Conservation (phyloP, 164 flowering plant species). For the Houttuynia cordata region DNA sequence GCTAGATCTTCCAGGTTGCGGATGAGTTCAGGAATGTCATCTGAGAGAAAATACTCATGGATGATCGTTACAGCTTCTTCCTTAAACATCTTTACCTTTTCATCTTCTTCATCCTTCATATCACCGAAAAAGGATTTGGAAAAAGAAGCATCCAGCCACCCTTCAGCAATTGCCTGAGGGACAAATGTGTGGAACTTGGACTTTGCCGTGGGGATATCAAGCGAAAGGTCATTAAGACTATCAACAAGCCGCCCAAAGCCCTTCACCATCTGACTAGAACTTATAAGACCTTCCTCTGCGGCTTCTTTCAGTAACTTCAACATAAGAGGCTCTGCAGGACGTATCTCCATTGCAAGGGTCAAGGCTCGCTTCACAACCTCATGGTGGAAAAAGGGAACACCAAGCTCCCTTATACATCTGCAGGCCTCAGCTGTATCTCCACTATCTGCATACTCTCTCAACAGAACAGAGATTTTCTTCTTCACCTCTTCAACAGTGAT, state of each 20-base stretch:
- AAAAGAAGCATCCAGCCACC: constrained; percentile 83
- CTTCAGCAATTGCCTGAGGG: constrained; percentile 63
- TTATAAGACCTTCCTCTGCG: constrained; percentile 84
- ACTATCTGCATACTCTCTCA: constrained; percentile 82
- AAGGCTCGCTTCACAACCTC: constrained; percentile 92
- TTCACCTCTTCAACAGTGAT: constrained; percentile 87
- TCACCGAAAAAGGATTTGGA: constrained; percentile 33
- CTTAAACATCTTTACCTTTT: constrained; percentile 51
- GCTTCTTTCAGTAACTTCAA: constrained; percentile 70
- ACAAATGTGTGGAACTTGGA: constrained; percentile 45
- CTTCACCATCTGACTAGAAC: constrained; percentile 88
- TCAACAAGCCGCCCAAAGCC: constrained; percentile 80
- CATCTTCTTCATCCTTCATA: constrained; percentile 23
- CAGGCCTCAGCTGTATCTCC: constrained; percentile 90
- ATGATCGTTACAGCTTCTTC: constrained; percentile 73
- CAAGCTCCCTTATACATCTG: constrained; percentile 79
- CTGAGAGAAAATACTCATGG: constrained; percentile 89
- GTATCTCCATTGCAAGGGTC: constrained; percentile 78
- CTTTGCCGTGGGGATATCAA: constrained; percentile 92
- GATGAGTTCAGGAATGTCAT: constrained; percentile 91
- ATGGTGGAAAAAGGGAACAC: constrained; percentile 86
- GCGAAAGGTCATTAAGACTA: constrained; percentile 91
- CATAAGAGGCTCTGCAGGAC: constrained; percentile 55
- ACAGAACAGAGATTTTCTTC: constrained; percentile 65
- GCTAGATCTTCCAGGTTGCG: constrained; percentile 80